A percentile compares a stretch with the other conserved stretches of the same genome.
Conservation (phyloP, 768 basidiomycete genomes). For the Mycena floridula region DNA sequence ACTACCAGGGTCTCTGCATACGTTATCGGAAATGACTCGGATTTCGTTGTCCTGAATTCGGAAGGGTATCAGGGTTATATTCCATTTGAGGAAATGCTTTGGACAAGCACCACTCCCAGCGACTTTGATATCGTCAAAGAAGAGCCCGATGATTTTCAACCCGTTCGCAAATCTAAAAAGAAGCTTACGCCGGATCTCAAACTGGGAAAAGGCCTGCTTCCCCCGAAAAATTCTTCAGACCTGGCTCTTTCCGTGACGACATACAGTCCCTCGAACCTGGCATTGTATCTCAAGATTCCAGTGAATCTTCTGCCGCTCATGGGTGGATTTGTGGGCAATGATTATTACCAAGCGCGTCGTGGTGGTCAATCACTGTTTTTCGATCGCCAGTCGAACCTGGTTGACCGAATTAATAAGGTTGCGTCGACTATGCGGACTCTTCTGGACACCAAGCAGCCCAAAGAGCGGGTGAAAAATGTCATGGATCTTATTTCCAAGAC, state of each 20-base stretch:
- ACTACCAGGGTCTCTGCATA: slow-evolving; percentile 72
- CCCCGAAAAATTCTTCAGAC: slow-evolving; percentile 40
- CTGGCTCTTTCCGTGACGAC: slow-evolving; percentile 48
- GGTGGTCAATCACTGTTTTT: slow-evolving; percentile 64
- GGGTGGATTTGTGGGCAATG: slow-evolving; percentile 76
- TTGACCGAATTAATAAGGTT: slow-evolving; percentile 63
- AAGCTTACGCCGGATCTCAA: slow-evolving; percentile 22
- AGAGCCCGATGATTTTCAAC: slow-evolving; percentile 48
- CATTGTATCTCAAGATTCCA: slow-evolving; percentile 61
- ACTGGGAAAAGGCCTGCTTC: slow-evolving; percentile 39
- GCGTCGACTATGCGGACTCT: slow-evolving; percentile 47
- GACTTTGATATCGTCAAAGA: slow-evolving; percentile 20
- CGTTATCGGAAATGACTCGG: slow-evolving; percentile 76
- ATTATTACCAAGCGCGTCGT: slow-evolving; percentile 47
- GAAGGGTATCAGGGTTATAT: slow-evolving; percentile 77
- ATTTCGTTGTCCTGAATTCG: slow-evolving; percentile 72
- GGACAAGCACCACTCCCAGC: slow-evolving; percentile 33
- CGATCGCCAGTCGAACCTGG: slow-evolving; percentile 45
- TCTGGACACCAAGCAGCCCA: slow-evolving; percentile 39
- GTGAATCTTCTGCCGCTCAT: slow-evolving; percentile 69
- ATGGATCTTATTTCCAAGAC: slow-evolving; percentile 74
- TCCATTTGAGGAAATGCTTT: slow-evolving; percentile 70
- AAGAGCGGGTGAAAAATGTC: slow-evolving; percentile 57
- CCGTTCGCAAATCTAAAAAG: slow-evolving; percentile 51
- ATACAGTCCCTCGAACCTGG: slow-evolving; percentile 58